A percentile compares a stretch with the other conserved stretches of the same genome.
Conservation (phyloP, 495 filamentous ascomycete species). For the Terfezia boudieri region DNA sequence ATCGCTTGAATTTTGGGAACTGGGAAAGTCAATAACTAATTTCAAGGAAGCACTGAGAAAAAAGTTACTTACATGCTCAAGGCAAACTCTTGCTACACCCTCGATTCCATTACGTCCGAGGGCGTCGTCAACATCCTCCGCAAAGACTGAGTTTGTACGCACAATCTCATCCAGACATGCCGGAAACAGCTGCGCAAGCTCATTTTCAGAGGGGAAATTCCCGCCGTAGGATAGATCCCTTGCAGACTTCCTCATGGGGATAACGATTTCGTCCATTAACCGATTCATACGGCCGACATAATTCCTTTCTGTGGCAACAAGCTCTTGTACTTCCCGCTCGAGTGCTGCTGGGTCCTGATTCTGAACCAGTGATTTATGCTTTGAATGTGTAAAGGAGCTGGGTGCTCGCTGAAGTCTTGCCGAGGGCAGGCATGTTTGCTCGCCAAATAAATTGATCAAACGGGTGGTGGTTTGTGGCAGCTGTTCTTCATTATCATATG, state of each 20-base stretch:
- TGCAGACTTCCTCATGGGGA: constrained; percentile 7
- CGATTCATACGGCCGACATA: constrained; percentile 74
- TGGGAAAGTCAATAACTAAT: constrained; percentile 12
- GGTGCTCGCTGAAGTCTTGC: constrained; percentile 68
- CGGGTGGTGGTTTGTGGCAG: constrained; percentile 35
- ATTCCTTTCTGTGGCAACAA: constrained; percentile 81
- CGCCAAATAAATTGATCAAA: constrained; percentile 48
- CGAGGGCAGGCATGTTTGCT: constrained; percentile 67
- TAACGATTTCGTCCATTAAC: constrained; percentile 47
- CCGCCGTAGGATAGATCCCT: constrained; percentile 37
- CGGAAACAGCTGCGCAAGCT: constrained; percentile 59
- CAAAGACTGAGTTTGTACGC: constrained; percentile 53
- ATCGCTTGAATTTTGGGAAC: constrained; percentile 74
- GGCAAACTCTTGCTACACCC: constrained; percentile 35
- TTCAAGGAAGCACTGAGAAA: not conserved
- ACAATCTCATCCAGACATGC: constrained; percentile 53
- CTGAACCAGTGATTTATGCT: constrained; percentile 46
- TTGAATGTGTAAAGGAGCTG: constrained; percentile 59
- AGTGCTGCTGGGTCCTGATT: constrained; percentile 64
- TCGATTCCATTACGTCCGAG: constrained; percentile 54
- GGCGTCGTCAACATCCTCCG: constrained; percentile 46
- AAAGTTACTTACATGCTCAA: constrained; percentile 10
- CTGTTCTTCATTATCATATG: constrained; percentile 29
- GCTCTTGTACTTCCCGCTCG: constrained; percentile 70
- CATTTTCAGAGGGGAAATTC: constrained; percentile 47